Evolutionary conservation across 2,329 filamentous ascomycete genomes (phyloP).

Genomic region (Penicillium expansum): DNA sequence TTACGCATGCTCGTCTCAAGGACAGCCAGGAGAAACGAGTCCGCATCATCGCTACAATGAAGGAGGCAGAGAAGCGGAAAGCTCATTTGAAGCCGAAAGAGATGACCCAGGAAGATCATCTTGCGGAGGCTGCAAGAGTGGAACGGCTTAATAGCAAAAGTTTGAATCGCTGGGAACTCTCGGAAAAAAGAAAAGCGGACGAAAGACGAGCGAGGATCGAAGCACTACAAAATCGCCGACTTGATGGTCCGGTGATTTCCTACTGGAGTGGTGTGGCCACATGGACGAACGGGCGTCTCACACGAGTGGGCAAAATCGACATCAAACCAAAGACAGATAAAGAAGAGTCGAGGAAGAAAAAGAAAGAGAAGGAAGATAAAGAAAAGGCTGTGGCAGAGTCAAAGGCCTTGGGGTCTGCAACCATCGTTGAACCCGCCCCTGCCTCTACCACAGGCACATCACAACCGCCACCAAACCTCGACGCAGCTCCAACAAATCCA

Average conservation of each 20-base stretch:
- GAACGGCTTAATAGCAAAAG: slow-evolving; percentile 88
- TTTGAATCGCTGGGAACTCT: slow-evolving; percentile 88
- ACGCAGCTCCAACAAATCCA: background rate
- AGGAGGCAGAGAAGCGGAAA: slow-evolving; percentile 60
- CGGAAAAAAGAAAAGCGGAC: slow-evolving; percentile 83
- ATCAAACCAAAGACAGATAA: slow-evolving; percentile 38
- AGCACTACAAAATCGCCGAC: slow-evolving; percentile 78
- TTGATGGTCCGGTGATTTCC: slow-evolving; percentile 84
- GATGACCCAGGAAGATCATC: slow-evolving; percentile 81
- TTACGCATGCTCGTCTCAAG: slow-evolving; percentile 49
- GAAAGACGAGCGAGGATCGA: slow-evolving; percentile 79
- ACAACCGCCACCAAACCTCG: background rate
- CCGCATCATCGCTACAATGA: slow-evolving; percentile 55
- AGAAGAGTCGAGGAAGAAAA: slow-evolving; percentile 46
- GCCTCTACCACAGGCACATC: slow-evolving; percentile 3
- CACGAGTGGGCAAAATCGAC: slow-evolving; percentile 65
- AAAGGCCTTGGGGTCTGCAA: slow-evolving; percentile 14
- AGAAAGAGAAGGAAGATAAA: slow-evolving; percentile 31
- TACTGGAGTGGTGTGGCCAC: slow-evolving; percentile 91
- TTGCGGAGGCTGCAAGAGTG: slow-evolving; percentile 76
- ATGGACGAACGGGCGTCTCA: slow-evolving; percentile 73
- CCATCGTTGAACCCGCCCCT: slow-evolving; percentile 9
- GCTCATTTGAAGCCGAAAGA: slow-evolving; percentile 73
- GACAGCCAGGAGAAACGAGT: slow-evolving; percentile 50
- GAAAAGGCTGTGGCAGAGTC: slow-evolving; percentile 24